Evolutionary conservation across 371 early-diverging fungal genomes (phyloP), one percentile per base, ranked within the genome.

Genomic region (Rhizopus microsporus): DNA sequence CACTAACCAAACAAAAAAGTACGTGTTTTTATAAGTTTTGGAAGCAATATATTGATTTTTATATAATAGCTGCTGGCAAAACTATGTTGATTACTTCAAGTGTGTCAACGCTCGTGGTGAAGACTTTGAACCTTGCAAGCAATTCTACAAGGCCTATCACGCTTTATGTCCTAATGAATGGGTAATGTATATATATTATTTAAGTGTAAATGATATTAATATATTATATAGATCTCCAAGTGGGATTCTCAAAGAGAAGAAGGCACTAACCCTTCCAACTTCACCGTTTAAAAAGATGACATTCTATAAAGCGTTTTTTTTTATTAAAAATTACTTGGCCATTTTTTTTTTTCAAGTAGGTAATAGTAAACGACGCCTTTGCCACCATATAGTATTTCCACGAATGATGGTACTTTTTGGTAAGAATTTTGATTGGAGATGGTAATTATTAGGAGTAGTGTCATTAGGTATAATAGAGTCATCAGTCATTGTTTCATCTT

Each of bases 11-110:
- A 92, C 92, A 85, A 94, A 90, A 90, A 88, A 83, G 68, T 68
- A 68, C 15, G 63, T 53, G 34, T 49, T 31, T 32, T 13, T 33
- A 15, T 33, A 33, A 54, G 32, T 51, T 56, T 12, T 30, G 23
- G 23, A 23, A 23, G 23, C 23, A 23, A 23, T 23, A 23, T 37
- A 31, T 16, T 16, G 10, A 45, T 43, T 43, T 32, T 17, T 7
- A 45, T 50, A 5, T 12, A 38, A 32, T 67, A 68, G 68, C 81
- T 90, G 91, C 82, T 91, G 94, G 94, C 97, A 96, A 83, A 92
- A 93, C 85, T 96, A 95, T 77, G 89, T 88, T 54, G 96, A 96
- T 80, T 94, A 93, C 86, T 79, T 83, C 88, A 92, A 92, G 74
- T 92, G 92, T 68, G 81, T 89, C 46, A 76, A 77, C 49, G 84